Base-by-base conservation (phyloP, 1,284 basidiomycete genomes). In the Sparassis latifolia region DNA sequence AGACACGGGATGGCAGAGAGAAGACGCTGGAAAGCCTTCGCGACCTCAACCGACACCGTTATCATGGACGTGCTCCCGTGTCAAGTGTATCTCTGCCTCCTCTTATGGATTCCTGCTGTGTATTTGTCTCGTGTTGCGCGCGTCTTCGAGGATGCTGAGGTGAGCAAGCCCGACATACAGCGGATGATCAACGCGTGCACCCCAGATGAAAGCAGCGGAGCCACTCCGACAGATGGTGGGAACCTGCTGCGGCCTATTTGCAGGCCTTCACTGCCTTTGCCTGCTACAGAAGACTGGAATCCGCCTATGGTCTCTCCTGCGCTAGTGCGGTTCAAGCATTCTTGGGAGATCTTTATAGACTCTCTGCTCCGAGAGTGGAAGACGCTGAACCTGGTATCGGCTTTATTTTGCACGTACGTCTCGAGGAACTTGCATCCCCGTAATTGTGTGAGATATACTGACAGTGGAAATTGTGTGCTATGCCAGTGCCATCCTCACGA, bases 291-390 rank as follows among this genome's bases (percentile, higher is more conserved):
- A 30, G 81, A 85, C 33, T 86, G 83, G 83, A 74, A 74, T 0
- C 69, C 74, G 1, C 69, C 75, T 3, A 66, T 74, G 1, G 83
- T 82, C 2, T 78, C 82, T 0, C 80, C 80, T 6, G 76, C 83
- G 1, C 62, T 86, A 35, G 68, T 78, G 29, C 70, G 79, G 48
- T 86, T 89, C 70, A 85, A 86, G 60, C 67, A 76, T 45, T 83
- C 81, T 2, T 89, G 86, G 86, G 85, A 87, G 62, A 66, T 60
- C 1, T 87, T 88, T 57, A 75, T 88, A 7, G 84, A 87, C 55
- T 80, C 80, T 0, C 67, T 89, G 32, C 53, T 86, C 54, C 74
- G 77, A 41, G 86, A 89, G 62, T 88, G 84, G 85, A 89, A 89
- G 68, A 88, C 85, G 10, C 60, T 88, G 45, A 89, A 89, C 61